Evolutionary conservation across 768 basidiomycete species (phyloP).

Genomic region (Cystobasidium onofrii): DNA sequence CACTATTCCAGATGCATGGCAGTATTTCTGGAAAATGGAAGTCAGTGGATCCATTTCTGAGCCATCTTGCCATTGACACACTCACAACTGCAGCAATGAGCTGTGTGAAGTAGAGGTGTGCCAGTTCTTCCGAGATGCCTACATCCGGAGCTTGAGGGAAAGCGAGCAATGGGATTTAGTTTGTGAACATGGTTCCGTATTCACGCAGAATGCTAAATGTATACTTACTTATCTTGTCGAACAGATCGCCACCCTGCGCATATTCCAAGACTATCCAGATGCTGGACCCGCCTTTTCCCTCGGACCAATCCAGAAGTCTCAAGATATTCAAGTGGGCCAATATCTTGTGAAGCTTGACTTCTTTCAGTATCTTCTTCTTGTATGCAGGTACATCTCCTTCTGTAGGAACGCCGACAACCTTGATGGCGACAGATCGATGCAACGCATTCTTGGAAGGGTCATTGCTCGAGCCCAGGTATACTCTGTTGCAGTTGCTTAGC

Average conservation of each 20-base stretch:
- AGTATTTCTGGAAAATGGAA: conserved; percentile 77
- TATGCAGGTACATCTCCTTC: not conserved
- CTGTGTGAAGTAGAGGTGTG: conserved; percentile 83
- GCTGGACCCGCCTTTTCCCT: not conserved
- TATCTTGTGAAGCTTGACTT: conserved; percentile 76
- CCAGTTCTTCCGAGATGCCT: conserved; percentile 74
- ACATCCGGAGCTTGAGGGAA: conserved; percentile 66
- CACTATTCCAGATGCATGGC: conserved; percentile 81
- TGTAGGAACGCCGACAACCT: conserved; percentile 35
- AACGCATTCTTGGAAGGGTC: conserved; percentile 6
- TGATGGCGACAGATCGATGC: conserved; percentile 38
- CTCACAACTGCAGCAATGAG: conserved; percentile 71
- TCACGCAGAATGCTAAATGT: not conserved
- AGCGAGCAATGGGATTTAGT: not conserved
- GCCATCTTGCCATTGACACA: no score
- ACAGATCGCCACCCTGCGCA: conserved; percentile 87
- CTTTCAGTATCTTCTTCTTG: conserved; percentile 70
- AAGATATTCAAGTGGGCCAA: conserved; percentile 73
- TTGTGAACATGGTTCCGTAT: not conserved
- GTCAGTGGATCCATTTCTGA: no score
- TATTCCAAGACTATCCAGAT: conserved; percentile 80
- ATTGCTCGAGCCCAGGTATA: conserved; percentile 36
- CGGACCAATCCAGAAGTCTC: conserved; percentile 52
- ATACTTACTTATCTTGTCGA: conserved; percentile 89
- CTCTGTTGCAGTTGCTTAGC: conserved; percentile 10